Evolutionary conservation across 768 basidiomycete species (phyloP), one percentile per base, ranked within the genome.

Genomic region (Artomyces pyxidatus): DNA sequence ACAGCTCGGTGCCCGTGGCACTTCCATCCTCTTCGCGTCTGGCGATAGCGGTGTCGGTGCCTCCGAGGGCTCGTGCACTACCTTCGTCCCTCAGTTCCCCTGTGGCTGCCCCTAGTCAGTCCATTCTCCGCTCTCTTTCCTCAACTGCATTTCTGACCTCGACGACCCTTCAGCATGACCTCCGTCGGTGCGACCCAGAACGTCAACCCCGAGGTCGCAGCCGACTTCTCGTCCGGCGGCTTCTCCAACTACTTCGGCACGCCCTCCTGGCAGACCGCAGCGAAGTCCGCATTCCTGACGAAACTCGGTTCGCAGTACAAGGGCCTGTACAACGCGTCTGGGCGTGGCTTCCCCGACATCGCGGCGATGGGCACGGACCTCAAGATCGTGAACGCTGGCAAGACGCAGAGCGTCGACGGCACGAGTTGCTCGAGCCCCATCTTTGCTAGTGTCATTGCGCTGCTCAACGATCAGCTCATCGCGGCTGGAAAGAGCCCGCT

Each of bases 11-110:
- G 65, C 66, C 9, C 65, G 61, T 38, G 68, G 68, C 14, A 57
- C 59, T 9, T 66, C 68, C 26, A 59, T 69, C 48, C 49, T 70
- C 10, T 68, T 67, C 60, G 59, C 66, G 1, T 68, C 69, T 7
- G 69, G 69, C 23, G 66, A 68, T 49, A 64, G 65, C 21, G 68
- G 68, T 49, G 67, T 68, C 32, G 60, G 60, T 11, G 66, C 65
- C 19, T 58, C 58, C 10, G 60, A 63, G 41, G 38, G 53, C 35
- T 42, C 49, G 8, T 66, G 67, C 62, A 58, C 51, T 9, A 60
- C 50, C 22, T 70, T 68, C 58, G 47, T 65, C 10, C 60, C 64
- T 8, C 61, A 64, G 1, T 67, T 68, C 64, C 67, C 67, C 3
- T 60, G 60, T 2, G 59, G 59, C 17, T 68, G 68, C 48, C 63